Conservation (phyloP, 345 rosid species). For the Dipteronia dyeriana region DNA sequence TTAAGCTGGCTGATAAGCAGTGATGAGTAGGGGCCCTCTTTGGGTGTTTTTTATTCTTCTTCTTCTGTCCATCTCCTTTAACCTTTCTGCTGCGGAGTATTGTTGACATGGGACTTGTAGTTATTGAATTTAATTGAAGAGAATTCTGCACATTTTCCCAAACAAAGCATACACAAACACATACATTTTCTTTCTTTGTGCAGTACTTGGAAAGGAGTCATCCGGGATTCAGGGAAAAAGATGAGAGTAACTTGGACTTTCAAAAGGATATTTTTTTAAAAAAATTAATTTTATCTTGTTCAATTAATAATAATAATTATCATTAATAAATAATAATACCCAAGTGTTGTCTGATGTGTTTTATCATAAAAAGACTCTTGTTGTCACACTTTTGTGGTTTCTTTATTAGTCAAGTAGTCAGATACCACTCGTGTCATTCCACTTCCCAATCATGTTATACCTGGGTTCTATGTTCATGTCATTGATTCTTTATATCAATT, state of each 20-base stretch:
- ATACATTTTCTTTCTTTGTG: background rate
- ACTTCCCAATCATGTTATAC: background rate
- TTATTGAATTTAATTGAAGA: conserved; percentile 16
- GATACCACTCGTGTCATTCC: conserved; percentile 38
- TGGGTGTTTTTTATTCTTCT: background rate
- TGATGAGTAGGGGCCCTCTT: conserved; percentile 24
- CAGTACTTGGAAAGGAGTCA: conserved; percentile 33
- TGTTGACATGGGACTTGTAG: background rate
- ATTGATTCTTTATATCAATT: too few relatives aligned
- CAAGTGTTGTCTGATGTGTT: background rate
- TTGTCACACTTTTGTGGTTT: background rate
- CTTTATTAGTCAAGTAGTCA: conserved; percentile 37
- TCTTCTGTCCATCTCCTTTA: background rate
- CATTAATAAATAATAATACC: too few relatives aligned
- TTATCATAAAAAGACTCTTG: conserved; percentile 18
- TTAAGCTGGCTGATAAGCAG: too few relatives aligned
- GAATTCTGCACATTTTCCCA: conserved; percentile 41
- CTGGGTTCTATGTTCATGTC: too few relatives aligned
- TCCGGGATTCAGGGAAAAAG: conserved; percentile 68
- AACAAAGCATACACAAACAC: background rate
- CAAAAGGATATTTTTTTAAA: too few relatives aligned
- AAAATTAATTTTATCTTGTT: too few relatives aligned
- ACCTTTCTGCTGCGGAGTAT: background rate
- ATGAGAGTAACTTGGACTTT: conserved; percentile 42
- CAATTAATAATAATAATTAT: background rate